Evolutionary conservation across 257 asterid species (phyloP).

Genomic region (Fraxinus americana): DNA sequence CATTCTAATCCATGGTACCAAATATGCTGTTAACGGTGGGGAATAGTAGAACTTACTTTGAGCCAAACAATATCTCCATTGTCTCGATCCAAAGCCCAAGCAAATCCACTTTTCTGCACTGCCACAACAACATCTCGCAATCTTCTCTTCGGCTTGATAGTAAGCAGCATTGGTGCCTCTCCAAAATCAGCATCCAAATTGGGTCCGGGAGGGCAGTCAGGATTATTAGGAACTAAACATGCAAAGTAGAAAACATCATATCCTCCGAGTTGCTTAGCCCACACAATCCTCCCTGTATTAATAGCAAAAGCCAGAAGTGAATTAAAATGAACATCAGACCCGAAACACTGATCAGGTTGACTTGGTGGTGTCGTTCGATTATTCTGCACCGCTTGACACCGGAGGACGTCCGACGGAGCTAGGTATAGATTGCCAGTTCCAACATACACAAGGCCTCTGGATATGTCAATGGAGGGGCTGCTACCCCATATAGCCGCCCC

Average conservation of each 20-base stretch:
- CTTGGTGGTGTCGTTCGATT: conserved; percentile 54
- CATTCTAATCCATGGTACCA: not conserved
- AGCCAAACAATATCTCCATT: conserved; percentile 53
- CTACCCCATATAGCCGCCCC: conserved; percentile 85
- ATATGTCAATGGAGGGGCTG: conserved; percentile 66
- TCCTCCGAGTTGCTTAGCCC: conserved; percentile 60
- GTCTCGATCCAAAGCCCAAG: conserved; percentile 69
- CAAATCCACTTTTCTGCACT: conserved; percentile 75
- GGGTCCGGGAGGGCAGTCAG: conserved; percentile 74
- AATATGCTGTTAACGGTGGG: not conserved
- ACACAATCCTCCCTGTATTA: conserved; percentile 47
- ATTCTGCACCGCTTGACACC: conserved; percentile 53
- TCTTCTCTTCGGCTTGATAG: conserved; percentile 32
- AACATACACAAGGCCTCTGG: conserved; percentile 41
- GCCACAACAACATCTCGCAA: conserved; percentile 62
- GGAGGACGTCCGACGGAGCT: conserved; percentile 60
- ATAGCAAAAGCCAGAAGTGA: conserved; percentile 61
- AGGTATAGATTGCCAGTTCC: conserved; percentile 71
- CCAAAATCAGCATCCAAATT: conserved; percentile 81
- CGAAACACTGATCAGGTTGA: conserved; percentile 49
- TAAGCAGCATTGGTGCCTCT: conserved; percentile 77
- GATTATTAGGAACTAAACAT: conserved; percentile 64
- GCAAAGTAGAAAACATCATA: conserved; percentile 66
- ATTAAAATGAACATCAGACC: conserved; percentile 58
- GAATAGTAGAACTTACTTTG: conserved; percentile 31